A percentile compares a stretch with the other conserved stretches of the same genome.
Conservation (phyloP, 1,284 basidiomycete genomes). For the Ustilago xerochloae region DNA sequence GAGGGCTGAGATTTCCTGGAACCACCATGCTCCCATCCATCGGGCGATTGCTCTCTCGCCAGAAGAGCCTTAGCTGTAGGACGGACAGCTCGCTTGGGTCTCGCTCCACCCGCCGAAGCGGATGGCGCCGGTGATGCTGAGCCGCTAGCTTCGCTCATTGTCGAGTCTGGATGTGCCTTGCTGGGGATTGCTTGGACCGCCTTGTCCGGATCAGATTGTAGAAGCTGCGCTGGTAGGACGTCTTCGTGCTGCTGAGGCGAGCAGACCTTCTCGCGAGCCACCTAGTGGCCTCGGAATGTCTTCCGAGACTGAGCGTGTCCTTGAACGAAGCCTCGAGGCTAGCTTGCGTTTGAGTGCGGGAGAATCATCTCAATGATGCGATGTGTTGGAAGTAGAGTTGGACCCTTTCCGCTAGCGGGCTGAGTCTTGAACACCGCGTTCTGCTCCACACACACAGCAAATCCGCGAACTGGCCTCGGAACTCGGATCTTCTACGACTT, state of each 20-base stretch:
- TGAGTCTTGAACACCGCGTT: neutral
- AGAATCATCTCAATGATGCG: neutral
- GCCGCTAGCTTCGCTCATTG: conserved; percentile 35
- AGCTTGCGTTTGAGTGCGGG: too few relatives aligned
- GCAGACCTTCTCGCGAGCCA: neutral
- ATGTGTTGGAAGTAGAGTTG: neutral
- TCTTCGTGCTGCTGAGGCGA: too few relatives aligned
- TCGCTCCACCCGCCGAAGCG: conserved; percentile 4
- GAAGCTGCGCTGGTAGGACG: too few relatives aligned
- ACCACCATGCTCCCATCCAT: conserved; percentile 49
- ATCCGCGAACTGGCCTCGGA: neutral
- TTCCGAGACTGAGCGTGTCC: too few relatives aligned
- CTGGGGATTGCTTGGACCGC: neutral
- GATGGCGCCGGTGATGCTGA: conserved; percentile 33
- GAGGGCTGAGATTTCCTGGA: conserved; percentile 20
- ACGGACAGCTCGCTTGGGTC: conserved; percentile 42
- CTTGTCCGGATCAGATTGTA: too few relatives aligned
- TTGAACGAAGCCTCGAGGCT: too few relatives aligned
- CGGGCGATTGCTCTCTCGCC: conserved; percentile 48
- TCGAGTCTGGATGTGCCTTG: neutral
- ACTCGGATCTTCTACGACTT: neutral
- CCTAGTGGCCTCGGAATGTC: neutral
- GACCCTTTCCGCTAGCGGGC: neutral
- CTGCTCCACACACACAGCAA: conserved; percentile 5
- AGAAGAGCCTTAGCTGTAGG: conserved; percentile 47